These are phyloP conservation scores for Russula sp. DNA, from an alignment of 768 basidiomycete species.

Conservation along the genomic window DNA sequence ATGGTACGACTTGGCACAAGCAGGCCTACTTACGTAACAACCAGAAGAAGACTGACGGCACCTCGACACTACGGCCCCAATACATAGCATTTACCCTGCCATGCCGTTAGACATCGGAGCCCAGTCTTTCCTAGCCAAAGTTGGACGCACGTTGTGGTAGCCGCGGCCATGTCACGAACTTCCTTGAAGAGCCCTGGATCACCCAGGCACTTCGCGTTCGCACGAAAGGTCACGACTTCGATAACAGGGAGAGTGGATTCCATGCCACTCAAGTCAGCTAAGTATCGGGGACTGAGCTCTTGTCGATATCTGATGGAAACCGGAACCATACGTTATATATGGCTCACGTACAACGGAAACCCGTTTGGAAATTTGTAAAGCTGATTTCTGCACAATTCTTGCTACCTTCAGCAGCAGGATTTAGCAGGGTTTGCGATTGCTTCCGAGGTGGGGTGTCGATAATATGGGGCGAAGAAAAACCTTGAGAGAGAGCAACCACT, in stretches of 20 bases:
- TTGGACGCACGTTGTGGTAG: neutral
- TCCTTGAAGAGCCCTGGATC: conserved; percentile 5
- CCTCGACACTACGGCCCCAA: conserved; percentile 10
- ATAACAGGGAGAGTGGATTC: neutral
- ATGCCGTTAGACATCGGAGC: neutral
- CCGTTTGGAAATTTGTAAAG: too few relatives aligned
- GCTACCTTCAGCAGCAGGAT: too few relatives aligned
- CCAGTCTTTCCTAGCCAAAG: neutral
- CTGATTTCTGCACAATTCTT: too few relatives aligned
- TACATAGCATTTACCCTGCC: conserved; percentile 3
- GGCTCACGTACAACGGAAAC: too few relatives aligned
- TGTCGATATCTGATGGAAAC: too few relatives aligned
- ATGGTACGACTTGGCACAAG: neutral
- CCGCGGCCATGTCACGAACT: conserved; percentile 1
- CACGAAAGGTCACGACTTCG: conserved; percentile 7
- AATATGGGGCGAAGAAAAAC: too few relatives aligned
- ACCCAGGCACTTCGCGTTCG: neutral
- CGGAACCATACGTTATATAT: too few relatives aligned
- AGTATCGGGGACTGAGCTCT: too few relatives aligned
- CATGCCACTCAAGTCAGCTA: neutral
- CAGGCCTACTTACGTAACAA: conserved; percentile 1
- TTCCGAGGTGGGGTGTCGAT: too few relatives aligned
- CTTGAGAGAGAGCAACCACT: too few relatives aligned
- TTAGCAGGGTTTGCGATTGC: too few relatives aligned
- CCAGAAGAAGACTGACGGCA: neutral